Conservation (phyloP, 768 basidiomycete species). For the Holtermannia corniformis region DNA sequence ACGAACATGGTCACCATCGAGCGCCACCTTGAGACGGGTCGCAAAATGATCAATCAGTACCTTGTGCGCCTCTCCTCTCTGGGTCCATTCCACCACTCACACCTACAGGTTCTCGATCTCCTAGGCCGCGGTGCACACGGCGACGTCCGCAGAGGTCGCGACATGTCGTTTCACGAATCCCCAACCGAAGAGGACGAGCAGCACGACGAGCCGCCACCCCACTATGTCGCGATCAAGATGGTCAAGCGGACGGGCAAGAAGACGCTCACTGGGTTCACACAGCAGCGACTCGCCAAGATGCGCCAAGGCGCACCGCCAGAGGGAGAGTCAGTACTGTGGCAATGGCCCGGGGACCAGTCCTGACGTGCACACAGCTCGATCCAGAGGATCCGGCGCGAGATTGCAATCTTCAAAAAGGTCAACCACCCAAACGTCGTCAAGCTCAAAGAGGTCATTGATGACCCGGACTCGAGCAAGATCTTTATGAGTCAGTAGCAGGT, state of each 20-base stretch:
- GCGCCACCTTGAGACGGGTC: constrained; percentile 33
- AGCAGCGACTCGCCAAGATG: constrained; percentile 43
- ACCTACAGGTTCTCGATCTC: constrained; percentile 52
- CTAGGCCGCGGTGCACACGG: constrained; percentile 88
- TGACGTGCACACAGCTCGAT: not conserved
- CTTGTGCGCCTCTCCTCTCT: constrained; percentile 34
- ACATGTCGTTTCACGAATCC: constrained; percentile 35
- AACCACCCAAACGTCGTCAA: constrained; percentile 80
- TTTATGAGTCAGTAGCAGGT: constrained; percentile 92
- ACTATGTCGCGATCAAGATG: constrained; percentile 43
- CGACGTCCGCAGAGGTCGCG: constrained; percentile 66
- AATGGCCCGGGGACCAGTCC: not conserved
- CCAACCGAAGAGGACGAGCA: constrained; percentile 6
- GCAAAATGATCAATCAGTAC: constrained; percentile 73
- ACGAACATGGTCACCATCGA: constrained; percentile 28
- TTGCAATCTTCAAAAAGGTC: constrained; percentile 98
- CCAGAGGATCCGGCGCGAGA: constrained; percentile 77
- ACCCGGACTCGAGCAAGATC: constrained; percentile 72
- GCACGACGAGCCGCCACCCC: constrained; percentile 8
- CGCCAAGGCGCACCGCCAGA: constrained; percentile 15
- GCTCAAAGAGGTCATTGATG: constrained; percentile 90
- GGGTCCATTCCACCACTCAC: constrained; percentile 1
- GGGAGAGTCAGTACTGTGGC: constrained; percentile 27
- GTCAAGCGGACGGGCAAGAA: constrained; percentile 53
- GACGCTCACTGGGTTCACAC: constrained; percentile 59